These are phyloP conservation scores for Andrographis paniculata DNA, from an alignment of 305 asterid genomes.

Conservation along the genomic window DNA sequence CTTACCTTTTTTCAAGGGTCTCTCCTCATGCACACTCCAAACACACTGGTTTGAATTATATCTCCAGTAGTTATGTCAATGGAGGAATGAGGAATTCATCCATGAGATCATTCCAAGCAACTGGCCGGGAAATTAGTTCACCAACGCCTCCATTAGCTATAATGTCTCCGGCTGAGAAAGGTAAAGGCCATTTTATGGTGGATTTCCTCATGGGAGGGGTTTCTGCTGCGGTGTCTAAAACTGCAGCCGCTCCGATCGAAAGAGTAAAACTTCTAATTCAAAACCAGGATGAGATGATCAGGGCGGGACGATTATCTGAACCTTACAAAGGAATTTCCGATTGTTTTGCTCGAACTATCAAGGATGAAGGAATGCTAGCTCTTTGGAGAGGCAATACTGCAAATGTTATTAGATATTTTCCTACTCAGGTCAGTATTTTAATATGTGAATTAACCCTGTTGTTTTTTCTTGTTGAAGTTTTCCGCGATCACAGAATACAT, in stretches of 20 bases:
- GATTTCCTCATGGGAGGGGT: slow-evolving; percentile 73
- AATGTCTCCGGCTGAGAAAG: slow-evolving; percentile 38
- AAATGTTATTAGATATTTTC: slow-evolving; percentile 54
- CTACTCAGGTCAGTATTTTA: slow-evolving; percentile 35
- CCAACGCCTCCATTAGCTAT: slow-evolving; percentile 28
- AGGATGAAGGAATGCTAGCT: slow-evolving; percentile 51
- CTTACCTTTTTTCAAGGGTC: slow-evolving; percentile 29
- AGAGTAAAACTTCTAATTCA: slow-evolving; percentile 58
- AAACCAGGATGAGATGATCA: slow-evolving; percentile 59
- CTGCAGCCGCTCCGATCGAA: slow-evolving; percentile 61
- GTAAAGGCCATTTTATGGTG: slow-evolving; percentile 34
- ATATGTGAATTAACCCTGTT: not conserved
- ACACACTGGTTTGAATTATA: slow-evolving; percentile 23
- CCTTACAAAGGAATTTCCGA: slow-evolving; percentile 54
- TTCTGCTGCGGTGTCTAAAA: slow-evolving; percentile 55
- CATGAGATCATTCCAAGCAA: slow-evolving; percentile 18
- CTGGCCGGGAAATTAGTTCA: slow-evolving; percentile 24
- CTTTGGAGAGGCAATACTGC: slow-evolving; percentile 61
- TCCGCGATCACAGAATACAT: not conserved
- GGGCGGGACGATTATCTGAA: slow-evolving; percentile 51
- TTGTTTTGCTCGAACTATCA: slow-evolving; percentile 51
- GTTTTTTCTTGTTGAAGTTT: slow-evolving; percentile 1
- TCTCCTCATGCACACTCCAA: slow-evolving; percentile 32
- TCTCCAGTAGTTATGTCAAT: slow-evolving; percentile 29
- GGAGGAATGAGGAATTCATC: slow-evolving; percentile 30